Evolutionary conservation across 1,139 yeast genomes (phyloP), one percentile per base, ranked within the genome.

Genomic region (Yamadazyma triangularis): DNA sequence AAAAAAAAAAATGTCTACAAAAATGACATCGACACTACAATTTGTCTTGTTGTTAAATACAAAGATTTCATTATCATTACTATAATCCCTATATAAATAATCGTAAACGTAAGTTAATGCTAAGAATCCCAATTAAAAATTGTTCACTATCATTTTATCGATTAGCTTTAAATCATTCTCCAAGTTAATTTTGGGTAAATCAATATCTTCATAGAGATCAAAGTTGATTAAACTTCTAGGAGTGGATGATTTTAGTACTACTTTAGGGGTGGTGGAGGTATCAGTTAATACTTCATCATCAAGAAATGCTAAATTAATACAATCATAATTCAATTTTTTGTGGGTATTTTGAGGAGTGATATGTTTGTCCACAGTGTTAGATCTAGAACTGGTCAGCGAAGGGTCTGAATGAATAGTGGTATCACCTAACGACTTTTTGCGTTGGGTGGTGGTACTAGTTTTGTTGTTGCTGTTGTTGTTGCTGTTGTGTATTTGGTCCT

Each of bases 281-380:
- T 22, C 18, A 9, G 23, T 24, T 2, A 31, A n/a, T 15, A 27
- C 15, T 4, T 35, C 32, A 15, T 36, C 39, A 13, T 47, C 44
- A 16, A 44, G 39, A 30, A 50, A 51, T 12, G 54, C 42, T 31
- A 50, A 26, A 35, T 56, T 53, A 22, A 56, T 43, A 40, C 58
- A 54, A 34, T 56, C 58, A 40, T 56, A 55, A 29, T 50, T 47
- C 25, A 42, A 42, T 12, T 39, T 41, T 21, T 14, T 23, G 27
- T 58, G 59, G 20, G 57, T 55, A 32, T 56, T 62, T 31, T 47
- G 44, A 32, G 58, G 51, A n/a, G n/a, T n/a, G n/a, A n/a, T n/a
- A n/a, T n/a, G n/a, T n/a, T n/a, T n/a, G n/a, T n/a, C n/a, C n/a
- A n/a, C n/a, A n/a, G n/a, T n/a, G 6, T 5, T 6, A 7, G 23